phyloP scores from a whole-genome alignment of 805 yeast genomes.

The Nakazawaea anatomiae region DNA sequence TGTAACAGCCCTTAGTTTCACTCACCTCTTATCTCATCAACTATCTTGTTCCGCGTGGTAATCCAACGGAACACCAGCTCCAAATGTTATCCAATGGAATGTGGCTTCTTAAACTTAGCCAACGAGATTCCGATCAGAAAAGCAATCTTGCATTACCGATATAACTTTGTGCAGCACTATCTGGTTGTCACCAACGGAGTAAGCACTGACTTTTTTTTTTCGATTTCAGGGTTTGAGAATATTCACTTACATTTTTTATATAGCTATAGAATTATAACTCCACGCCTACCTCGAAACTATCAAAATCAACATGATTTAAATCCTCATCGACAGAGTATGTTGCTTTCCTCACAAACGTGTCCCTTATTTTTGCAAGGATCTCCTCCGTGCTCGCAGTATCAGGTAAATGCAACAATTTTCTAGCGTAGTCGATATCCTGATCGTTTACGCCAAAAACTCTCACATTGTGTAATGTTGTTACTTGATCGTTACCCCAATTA shows the following conservation, averaged over 20 bases:
- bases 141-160: too few species aligned
- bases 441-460: conserved; percentile 10
- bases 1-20: too few species aligned
- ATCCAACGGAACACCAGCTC: too few species aligned
- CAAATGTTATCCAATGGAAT: too few species aligned
- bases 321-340: background rate
- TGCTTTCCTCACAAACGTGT: conserved; percentile 3
- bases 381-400: background rate
- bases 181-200: too few species aligned
- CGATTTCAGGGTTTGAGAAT: too few species aligned
- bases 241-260: background rate
- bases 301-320: background rate
- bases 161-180: too few species aligned
- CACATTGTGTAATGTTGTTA: conserved; percentile 7
- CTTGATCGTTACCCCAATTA: conserved; percentile 11
- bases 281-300: background rate
- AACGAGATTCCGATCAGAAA: too few species aligned
- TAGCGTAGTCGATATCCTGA: conserved; percentile 3
- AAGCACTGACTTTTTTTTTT: too few species aligned
- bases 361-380: conserved; percentile 1
- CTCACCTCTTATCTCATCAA: too few species aligned
- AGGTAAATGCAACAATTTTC: conserved; percentile 1
- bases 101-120: too few species aligned
- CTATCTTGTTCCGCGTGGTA: too few species aligned
- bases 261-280: background rate